Conservation (phyloP, 345 rosid species). For the Sapria himalayana region DNA sequence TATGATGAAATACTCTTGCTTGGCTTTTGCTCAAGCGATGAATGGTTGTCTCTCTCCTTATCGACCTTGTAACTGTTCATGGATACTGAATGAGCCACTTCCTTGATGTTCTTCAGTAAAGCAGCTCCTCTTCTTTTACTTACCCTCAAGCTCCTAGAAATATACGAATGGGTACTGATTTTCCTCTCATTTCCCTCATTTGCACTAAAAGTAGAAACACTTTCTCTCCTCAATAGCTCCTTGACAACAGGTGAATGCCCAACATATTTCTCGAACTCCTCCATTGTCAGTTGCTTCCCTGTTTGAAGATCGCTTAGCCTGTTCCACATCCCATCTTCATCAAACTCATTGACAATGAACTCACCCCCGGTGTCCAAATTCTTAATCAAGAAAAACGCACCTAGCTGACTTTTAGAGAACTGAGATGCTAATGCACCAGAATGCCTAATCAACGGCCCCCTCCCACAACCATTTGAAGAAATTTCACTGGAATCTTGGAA, state of each 20-base stretch:
- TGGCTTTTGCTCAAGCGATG: conserved; percentile 10
- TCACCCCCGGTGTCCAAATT: conserved; percentile 76
- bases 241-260: conserved; percentile 74
- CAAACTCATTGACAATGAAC: conserved; percentile 59
- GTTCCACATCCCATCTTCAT: conserved; percentile 70
- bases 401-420: conserved; percentile 18
- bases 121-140: conserved; percentile 79
- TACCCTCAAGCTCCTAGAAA: conserved; percentile 52
- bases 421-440: conserved; percentile 11
- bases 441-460: conserved; percentile 5
- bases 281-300: conserved; percentile 75
- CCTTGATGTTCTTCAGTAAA: conserved; percentile 61
- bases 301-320: conserved; percentile 82
- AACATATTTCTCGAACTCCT: conserved; percentile 66
- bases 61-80: conserved; percentile 26
- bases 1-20: conserved; percentile 21
- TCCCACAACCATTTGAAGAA: conserved; percentile 10
- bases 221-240: conserved; percentile 65
- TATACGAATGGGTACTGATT: conserved; percentile 17
- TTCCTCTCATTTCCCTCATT: conserved; percentile 13
- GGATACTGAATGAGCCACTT: conserved; percentile 42
- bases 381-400: conserved; percentile 68
- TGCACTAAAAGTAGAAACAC: conserved; percentile 10
- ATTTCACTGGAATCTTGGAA: conserved; percentile 21
- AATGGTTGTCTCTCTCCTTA: conserved; percentile 25